These are phyloP conservation scores for Skeletonema grethae DNA, from an alignment of 108 stramenopile genomes.

Conservation along the genomic window DNA sequence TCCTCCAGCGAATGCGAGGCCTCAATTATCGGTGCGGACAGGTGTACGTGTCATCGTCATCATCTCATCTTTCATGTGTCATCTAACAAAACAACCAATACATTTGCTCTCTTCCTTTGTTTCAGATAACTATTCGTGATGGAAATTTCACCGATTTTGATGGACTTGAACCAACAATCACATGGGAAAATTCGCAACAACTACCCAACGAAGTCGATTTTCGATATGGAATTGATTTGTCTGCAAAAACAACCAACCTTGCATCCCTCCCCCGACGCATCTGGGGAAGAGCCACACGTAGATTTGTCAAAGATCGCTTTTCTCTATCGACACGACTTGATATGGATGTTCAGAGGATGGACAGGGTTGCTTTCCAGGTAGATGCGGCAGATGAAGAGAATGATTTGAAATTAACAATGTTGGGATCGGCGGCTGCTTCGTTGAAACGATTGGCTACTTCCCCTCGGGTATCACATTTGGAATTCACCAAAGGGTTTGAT, in stretches of 20 bases:
- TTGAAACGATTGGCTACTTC: constrained; percentile 25
- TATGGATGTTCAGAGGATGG: constrained; percentile 55
- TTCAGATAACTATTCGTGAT: constrained; percentile 80
- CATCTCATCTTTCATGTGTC: background rate
- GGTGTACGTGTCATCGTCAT: background rate
- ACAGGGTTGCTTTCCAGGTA: constrained; percentile 60
- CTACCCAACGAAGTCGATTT: constrained; percentile 36
- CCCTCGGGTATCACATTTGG: constrained; percentile 49
- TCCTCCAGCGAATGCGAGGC: constrained; percentile 9
- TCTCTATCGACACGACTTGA: constrained; percentile 81
- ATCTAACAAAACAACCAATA: background rate
- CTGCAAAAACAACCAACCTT: constrained; percentile 78
- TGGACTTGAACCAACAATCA: constrained; percentile 79
- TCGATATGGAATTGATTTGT: constrained; percentile 78
- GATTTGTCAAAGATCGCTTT: constrained; percentile 63
- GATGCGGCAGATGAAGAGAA: constrained; percentile 74
- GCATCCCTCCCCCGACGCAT: constrained; percentile 81
- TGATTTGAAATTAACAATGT: constrained; percentile 58
- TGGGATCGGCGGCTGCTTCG: constrained; percentile 47
- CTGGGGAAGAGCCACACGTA: constrained; percentile 81
- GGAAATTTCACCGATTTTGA: constrained; percentile 86
- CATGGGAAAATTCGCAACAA: constrained; percentile 57
- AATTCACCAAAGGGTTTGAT: constrained; percentile 85
- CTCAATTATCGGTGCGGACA: constrained; percentile 26
- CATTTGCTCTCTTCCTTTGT: background rate